phyloP scores from a whole-genome alignment of 345 rosid species.

The Laguncularia racemosa region DNA sequence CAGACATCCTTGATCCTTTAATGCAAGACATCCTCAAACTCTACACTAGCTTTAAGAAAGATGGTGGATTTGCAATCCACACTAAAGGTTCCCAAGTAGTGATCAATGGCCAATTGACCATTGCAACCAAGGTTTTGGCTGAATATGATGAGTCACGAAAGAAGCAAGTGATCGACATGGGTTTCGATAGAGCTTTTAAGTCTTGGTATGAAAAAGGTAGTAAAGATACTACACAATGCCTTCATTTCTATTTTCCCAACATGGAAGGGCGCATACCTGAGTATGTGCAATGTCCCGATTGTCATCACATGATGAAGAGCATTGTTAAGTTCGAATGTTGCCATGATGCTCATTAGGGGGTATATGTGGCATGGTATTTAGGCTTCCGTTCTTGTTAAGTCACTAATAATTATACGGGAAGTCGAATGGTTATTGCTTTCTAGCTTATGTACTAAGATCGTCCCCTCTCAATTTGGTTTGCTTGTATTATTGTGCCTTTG shows the following conservation, averaged over 20 bases:
- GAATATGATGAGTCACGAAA: constrained; percentile 10
- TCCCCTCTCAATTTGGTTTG: no score
- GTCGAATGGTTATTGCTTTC: no score
- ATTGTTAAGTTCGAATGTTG: constrained; percentile 10
- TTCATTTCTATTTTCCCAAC: constrained; percentile 11
- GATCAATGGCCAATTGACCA: constrained; percentile 2
- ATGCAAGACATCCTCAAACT: constrained; percentile 8
- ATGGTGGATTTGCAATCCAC: constrained; percentile 2
- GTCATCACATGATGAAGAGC: constrained; percentile 13
- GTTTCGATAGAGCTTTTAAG: constrained; percentile 1
- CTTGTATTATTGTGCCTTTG: no score
- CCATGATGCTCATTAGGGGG: constrained; percentile 9
- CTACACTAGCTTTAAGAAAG: constrained; percentile 13
- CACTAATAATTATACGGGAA: no score
- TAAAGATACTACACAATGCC: constrained; percentile 1
- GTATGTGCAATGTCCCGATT: constrained; percentile 10
- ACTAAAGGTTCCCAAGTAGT: constrained; percentile 4
- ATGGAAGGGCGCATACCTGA: constrained; percentile 10
- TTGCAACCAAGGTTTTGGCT: neutral
- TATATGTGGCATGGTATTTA: no score
- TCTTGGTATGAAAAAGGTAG: neutral
- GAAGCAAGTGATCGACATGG: constrained; percentile 7
- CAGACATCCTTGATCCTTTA: neutral
- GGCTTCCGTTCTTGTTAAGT: no score
- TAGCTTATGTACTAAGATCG: no score